Evolutionary conservation across 176 grass and related monocot species (phyloP).

Genomic region (Zizania latifolia): DNA sequence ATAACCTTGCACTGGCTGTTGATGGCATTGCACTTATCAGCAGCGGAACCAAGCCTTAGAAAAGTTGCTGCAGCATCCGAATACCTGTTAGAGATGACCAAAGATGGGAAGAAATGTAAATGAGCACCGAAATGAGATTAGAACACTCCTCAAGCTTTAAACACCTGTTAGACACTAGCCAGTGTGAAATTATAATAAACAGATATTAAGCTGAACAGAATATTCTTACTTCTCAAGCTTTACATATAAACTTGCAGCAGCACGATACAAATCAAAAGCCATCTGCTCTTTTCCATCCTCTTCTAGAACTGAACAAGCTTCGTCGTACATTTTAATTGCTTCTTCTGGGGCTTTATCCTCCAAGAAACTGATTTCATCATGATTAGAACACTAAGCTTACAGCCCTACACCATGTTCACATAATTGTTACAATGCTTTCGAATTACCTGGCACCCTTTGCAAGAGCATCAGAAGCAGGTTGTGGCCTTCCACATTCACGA

Average conservation of each 20-base stretch:
- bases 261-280: conserved; percentile 93
- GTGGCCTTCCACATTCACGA: conserved; percentile 79
- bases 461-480: conserved; percentile 97
- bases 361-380: conserved; percentile 54
- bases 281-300: conserved; percentile 97
- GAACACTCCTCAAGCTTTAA: too few species aligned
- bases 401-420: background rate
- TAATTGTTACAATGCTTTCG: background rate
- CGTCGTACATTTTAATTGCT: conserved; percentile 81
- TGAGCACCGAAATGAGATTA: background rate
- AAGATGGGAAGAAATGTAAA: background rate
- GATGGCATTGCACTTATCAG: conserved; percentile 89
- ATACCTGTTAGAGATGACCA: conserved; percentile 46
- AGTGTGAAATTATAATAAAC: background rate
- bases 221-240: conserved; percentile 73
- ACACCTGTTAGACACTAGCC: background rate
- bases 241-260: conserved; percentile 58
- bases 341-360: conserved; percentile 80
- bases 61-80: conserved; percentile 77
- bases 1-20: conserved; percentile 98
- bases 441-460: conserved; percentile 88
- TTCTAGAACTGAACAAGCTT: conserved; percentile 74
- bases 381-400: conserved; percentile 25
- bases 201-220: background rate
- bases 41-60: conserved; percentile 77